Percentiles rank a stretch among this genome's conserved stretches.
These are phyloP conservation scores for Solanum neorickii DNA, from an alignment of 257 asterid genomes.

Conservation along the genomic window DNA sequence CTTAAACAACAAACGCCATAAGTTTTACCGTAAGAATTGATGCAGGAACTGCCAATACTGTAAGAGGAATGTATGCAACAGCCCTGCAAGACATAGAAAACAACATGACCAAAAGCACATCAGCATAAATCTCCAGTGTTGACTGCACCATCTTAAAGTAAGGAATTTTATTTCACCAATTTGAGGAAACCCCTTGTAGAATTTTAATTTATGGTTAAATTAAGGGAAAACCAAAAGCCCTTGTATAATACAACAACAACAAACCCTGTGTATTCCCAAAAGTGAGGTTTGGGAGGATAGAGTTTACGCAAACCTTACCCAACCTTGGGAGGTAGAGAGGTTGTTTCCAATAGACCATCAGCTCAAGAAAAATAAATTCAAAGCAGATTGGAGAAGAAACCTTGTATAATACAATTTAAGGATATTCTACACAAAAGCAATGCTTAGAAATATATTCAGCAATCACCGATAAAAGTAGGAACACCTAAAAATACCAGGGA, in stretches of 20 bases:
- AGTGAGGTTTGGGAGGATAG: not conserved
- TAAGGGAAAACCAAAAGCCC: not conserved
- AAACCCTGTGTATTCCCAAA: not conserved
- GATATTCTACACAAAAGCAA: not conserved
- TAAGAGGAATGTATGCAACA: slow-evolving; percentile 84
- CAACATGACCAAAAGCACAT: not conserved
- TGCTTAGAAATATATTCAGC: not conserved
- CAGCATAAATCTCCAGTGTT: not conserved
- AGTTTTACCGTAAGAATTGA: slow-evolving; percentile 75
- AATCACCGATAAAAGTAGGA: not conserved
- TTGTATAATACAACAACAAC: not conserved
- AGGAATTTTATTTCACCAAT: not conserved
- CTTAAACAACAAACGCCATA: not conserved
- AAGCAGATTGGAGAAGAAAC: not conserved
- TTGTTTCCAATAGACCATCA: not conserved
- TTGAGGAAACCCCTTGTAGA: not conserved
- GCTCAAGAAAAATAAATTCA: not conserved
- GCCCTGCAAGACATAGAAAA: slow-evolving; percentile 48
- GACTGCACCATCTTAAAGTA: not conserved
- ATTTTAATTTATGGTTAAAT: not conserved
- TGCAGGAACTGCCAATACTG: slow-evolving; percentile 96
- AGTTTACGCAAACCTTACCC: not conserved
- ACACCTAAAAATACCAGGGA: not conserved
- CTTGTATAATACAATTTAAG: not conserved
- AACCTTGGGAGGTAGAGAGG: not conserved